phyloP scores from a whole-genome alignment of 768 basidiomycete species.

The Chlorophyllum brunneum region DNA sequence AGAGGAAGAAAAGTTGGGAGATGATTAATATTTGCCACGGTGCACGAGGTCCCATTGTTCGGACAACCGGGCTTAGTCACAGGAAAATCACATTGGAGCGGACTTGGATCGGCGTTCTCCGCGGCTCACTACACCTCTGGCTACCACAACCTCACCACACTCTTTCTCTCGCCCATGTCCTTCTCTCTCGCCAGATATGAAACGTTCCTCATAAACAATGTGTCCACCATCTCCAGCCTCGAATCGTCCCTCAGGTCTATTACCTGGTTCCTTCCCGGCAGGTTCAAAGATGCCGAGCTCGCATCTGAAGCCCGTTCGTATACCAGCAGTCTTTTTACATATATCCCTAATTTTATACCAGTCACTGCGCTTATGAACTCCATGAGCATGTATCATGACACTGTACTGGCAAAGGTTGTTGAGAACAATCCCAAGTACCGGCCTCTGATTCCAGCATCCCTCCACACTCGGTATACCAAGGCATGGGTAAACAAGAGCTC shows the following conservation, averaged over 20 bases:
- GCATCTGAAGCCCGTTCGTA: constrained; percentile 91
- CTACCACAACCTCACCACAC: not conserved
- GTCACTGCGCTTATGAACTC: constrained; percentile 87
- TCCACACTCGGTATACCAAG: constrained; percentile 86
- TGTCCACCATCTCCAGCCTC: constrained; percentile 79
- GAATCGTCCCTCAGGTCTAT: constrained; percentile 87
- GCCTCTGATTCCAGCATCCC: constrained; percentile 69
- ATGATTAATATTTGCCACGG: constrained; percentile 12
- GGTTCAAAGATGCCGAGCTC: constrained; percentile 96
- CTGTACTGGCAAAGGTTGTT: constrained; percentile 69
- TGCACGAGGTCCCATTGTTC: constrained; percentile 4
- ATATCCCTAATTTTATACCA: constrained; percentile 30
- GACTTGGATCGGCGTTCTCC: constrained; percentile 12
- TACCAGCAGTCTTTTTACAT: constrained; percentile 13
- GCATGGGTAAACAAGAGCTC: constrained; percentile 74
- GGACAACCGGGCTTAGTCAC: not conserved
- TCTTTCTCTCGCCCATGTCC: constrained; percentile 41
- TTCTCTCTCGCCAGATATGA: constrained; percentile 73
- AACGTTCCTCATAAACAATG: constrained; percentile 78
- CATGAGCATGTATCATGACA: constrained; percentile 93
- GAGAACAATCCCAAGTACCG: constrained; percentile 64
- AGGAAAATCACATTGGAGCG: constrained; percentile 20
- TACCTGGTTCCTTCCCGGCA: constrained; percentile 93
- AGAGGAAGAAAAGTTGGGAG: constrained; percentile 11
- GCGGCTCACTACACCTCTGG: not conserved